A percentile compares a stretch with the other conserved stretches of the same genome.
Evolutionary conservation across 2,329 filamentous ascomycete genomes (phyloP).

Genomic region (Cladosporium cucumerinum): DNA sequence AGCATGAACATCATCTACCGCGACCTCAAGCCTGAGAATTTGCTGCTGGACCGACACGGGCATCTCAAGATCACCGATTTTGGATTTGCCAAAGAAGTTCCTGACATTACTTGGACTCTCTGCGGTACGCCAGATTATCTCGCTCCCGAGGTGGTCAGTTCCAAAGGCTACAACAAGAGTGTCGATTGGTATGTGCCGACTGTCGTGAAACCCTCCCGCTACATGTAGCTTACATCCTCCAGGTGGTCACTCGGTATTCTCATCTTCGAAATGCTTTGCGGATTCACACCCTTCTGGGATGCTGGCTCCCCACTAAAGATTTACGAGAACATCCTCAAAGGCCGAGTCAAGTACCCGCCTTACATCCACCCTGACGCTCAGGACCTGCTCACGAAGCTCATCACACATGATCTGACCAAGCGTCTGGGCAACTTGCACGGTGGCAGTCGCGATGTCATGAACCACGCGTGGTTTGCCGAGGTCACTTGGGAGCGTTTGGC

Average conservation of each 20-base stretch:
- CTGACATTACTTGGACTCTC: slow-evolving; percentile 98
- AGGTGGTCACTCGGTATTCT: slow-evolving; percentile 99
- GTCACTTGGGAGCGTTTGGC: slow-evolving; percentile 95
- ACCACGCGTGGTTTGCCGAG: slow-evolving; percentile 92
- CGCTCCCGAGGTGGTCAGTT: slow-evolving; percentile 96
- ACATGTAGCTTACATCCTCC: slow-evolving; percentile 12
- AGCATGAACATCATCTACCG: slow-evolving; percentile 95
- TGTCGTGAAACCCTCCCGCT: neutral
- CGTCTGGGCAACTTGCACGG: slow-evolving; percentile 90
- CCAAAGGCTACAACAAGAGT: slow-evolving; percentile 99
- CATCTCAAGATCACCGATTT: slow-evolving; percentile 89
- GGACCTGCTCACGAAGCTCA: slow-evolving; percentile 85
- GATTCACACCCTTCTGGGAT: slow-evolving; percentile 99
- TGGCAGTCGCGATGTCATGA: slow-evolving; percentile 88
- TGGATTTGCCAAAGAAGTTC: slow-evolving; percentile 95
- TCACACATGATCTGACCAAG: slow-evolving; percentile 93
- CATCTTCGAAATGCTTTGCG: slow-evolving; percentile 99
- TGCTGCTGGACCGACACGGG: slow-evolving; percentile 71
- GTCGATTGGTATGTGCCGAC: slow-evolving; percentile 79
- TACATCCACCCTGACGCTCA: slow-evolving; percentile 95
- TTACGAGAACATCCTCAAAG: slow-evolving; percentile 97
- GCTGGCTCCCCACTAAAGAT: slow-evolving; percentile 97
- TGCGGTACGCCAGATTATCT: slow-evolving; percentile 98
- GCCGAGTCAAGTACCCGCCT: slow-evolving; percentile 91
- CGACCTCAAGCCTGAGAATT: slow-evolving; percentile 91